phyloP scores from a whole-genome alignment of 495 filamentous ascomycete genomes.

The Penicillium diatomitis region DNA sequence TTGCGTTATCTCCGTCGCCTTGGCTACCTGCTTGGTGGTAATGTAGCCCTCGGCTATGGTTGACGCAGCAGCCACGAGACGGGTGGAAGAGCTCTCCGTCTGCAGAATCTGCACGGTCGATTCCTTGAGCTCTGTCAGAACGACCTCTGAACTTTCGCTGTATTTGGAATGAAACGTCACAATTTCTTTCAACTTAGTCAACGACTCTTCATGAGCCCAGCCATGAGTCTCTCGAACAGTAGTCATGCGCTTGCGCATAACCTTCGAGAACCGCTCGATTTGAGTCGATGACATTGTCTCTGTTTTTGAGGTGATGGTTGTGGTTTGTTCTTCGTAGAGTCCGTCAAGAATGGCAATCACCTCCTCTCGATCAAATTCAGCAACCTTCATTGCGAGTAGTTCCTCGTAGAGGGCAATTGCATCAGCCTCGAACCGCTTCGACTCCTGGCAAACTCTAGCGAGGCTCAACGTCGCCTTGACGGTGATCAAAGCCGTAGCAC shows the following conservation, averaged over 20 bases:
- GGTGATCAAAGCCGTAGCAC: slow-evolving; percentile 26
- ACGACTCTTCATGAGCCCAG: slow-evolving; percentile 30
- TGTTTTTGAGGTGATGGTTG: slow-evolving; percentile 9
- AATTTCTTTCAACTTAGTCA: slow-evolving; percentile 25
- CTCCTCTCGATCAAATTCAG: slow-evolving; percentile 23
- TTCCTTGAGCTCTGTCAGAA: slow-evolving; percentile 22
- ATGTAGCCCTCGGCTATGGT: slow-evolving; percentile 27
- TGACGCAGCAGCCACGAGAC: slow-evolving; percentile 20
- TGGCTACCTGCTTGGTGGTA: slow-evolving; percentile 19
- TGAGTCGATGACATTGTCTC: slow-evolving; percentile 18
- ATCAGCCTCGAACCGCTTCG: slow-evolving; percentile 25
- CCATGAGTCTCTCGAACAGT: slow-evolving; percentile 21
- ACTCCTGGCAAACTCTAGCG: slow-evolving; percentile 28
- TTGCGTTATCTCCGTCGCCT: slow-evolving; percentile 20
- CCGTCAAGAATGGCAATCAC: slow-evolving; percentile 26
- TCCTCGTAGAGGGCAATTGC: slow-evolving; percentile 25
- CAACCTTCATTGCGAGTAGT: slow-evolving; percentile 20
- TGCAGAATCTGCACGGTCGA: slow-evolving; percentile 23
- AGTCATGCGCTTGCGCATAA: slow-evolving; percentile 20
- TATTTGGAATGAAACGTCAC: slow-evolving; percentile 23
- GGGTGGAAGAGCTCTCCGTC: slow-evolving; percentile 20
- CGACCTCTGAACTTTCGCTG: slow-evolving; percentile 13
- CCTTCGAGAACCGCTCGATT: slow-evolving; percentile 17
- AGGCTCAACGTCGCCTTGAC: slow-evolving; percentile 27
- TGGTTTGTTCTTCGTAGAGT: slow-evolving; percentile 28